A percentile compares a stretch with the other conserved stretches of the same genome.
Evolutionary conservation across 495 filamentous ascomycete species (phyloP).

Genomic region (Neurospora terricola): DNA sequence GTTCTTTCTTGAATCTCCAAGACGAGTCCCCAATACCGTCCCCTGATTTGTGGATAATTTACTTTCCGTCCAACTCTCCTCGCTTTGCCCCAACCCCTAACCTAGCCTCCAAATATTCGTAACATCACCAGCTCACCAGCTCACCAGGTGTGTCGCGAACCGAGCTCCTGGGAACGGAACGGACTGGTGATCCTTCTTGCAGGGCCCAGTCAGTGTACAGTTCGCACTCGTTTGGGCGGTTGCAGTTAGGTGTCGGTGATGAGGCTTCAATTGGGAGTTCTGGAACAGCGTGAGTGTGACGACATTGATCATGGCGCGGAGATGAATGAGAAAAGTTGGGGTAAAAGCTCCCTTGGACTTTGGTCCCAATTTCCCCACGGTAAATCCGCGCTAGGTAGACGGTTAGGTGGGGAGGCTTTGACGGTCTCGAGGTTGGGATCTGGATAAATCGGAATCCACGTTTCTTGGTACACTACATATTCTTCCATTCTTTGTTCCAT

Average conservation of each 20-base stretch:
- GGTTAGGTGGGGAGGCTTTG: neutral
- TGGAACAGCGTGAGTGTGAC: neutral
- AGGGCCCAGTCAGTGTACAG: too few relatives aligned
- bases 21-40: neutral
- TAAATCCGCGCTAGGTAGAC: neutral
- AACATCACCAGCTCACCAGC: too few relatives aligned
- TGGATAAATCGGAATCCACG: neutral
- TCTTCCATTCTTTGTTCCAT: neutral
- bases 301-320: too few relatives aligned
- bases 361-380: neutral
- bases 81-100: neutral
- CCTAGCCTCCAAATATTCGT: neutral
- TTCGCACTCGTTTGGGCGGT: neutral
- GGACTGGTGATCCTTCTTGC: neutral
- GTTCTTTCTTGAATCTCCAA: neutral
- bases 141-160: neutral
- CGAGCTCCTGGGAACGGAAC: neutral
- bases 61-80: neutral
- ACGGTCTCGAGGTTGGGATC: neutral
- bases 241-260: neutral
- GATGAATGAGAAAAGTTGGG: neutral
- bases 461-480: neutral
- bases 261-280: neutral
- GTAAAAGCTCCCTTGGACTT: neutral
- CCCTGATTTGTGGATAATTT: slow-evolving; percentile 11